These are phyloP conservation scores for Carex pumila DNA, from an alignment of 176 grass and related monocot species.

Conservation along the genomic window DNA sequence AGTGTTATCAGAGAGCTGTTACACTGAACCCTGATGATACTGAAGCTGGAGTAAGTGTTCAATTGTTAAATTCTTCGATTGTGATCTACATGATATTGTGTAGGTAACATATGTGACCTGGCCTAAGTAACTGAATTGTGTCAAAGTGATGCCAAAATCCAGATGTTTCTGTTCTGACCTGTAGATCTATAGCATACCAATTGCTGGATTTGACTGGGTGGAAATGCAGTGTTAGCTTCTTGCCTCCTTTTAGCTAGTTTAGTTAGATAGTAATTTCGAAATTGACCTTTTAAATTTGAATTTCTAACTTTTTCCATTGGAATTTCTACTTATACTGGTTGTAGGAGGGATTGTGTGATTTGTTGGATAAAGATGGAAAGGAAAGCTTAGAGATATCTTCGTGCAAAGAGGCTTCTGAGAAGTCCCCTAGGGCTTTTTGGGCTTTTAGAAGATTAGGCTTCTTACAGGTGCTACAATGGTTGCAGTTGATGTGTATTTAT, in stretches of 20 bases:
- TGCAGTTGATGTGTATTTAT: neutral
- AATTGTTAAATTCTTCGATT: neutral
- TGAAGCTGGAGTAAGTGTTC: constrained; percentile 57
- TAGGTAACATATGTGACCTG: neutral
- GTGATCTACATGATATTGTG: neutral
- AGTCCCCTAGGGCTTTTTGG: constrained; percentile 81
- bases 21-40: constrained; percentile 54
- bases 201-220: neutral
- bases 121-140: neutral
- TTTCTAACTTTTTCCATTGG: neutral
- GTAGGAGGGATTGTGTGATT: constrained; percentile 69
- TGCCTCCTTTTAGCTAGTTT: neutral
- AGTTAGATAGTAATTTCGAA: neutral
- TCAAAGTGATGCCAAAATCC: neutral
- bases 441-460: constrained; percentile 77
- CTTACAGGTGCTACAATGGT: constrained; percentile 54
- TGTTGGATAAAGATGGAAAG: constrained; percentile 80
- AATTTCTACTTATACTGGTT: constrained; percentile 1
- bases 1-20: constrained; percentile 73
- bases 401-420: constrained; percentile 69
- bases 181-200: neutral
- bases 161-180: neutral
- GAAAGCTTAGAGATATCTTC: constrained; percentile 80
- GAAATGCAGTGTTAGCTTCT: constrained; percentile 8
- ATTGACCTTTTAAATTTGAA: neutral